Evolutionary conservation across 139 green algal genomes (phyloP), one percentile per base, ranked within the genome.

Genomic region (Coccomyxa sp.): DNA sequence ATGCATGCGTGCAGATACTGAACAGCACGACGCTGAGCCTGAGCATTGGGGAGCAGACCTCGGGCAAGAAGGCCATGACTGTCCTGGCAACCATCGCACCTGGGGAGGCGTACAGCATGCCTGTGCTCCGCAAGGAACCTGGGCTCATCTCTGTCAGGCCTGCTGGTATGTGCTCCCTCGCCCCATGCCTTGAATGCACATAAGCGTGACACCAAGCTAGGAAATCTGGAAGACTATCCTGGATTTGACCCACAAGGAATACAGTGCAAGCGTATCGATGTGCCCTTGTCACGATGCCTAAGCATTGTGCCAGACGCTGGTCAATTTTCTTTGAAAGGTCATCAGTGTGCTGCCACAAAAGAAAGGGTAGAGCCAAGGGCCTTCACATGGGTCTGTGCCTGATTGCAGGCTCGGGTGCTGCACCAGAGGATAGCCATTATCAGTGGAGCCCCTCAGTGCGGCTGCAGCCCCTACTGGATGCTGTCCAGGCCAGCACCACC

Each of bases 21-120:
- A 93, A 93, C 81, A 50, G 40, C 31, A 89, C 76, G 18, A 68
- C 58, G 8, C 38, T 87, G 27, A 41, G 71, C 24, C 76, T 93
- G 41, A 79, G 83, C 16, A 35, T 89, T 3, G 88, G 89, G 6
- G 72, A 79, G 34, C 79, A 72, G 33, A 74, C 55, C 0, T 38
- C 74, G 7, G 33, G 77, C 35, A 82, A 76, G 0, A 38, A 70
- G 18, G 79, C 81, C 74, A 72, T 83, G 6, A 34, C 70, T 36
- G 24, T 74, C n/a, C 70, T 88, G 35, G 81, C 81, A 39, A 50
- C 64, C 37, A 55, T 93, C 33, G 22, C 55, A 24, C 82, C 86
- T 7, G 80, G 83, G 0, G 80, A 35, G 2, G 37, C 35, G 5
- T 22, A 77, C 27, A 93, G 89, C 88, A 76, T 93, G 76, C 88